phyloP scores from a whole-genome alignment of 805 yeast genomes.

The Wickerhamiella parazyma region DNA sequence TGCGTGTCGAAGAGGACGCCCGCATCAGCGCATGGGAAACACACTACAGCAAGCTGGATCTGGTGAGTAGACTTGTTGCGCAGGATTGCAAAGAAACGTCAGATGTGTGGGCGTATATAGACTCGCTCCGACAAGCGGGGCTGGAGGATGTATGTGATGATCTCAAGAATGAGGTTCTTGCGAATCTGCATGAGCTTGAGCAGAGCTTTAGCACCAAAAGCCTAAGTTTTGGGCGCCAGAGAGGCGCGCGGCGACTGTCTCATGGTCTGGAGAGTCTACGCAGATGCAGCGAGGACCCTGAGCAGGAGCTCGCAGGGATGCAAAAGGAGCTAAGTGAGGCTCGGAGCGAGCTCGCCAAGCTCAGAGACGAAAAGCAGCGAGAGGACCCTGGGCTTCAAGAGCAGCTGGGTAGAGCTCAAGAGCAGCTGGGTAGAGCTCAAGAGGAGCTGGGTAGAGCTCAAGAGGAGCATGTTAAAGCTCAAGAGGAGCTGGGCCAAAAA shows the following conservation, averaged over 20 bases:
- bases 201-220: conserved; percentile 8
- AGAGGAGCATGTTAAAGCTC: too few relatives aligned
- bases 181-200: conserved; percentile 20
- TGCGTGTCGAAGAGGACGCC: conserved; percentile 41
- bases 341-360: not conserved
- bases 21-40: conserved; percentile 40
- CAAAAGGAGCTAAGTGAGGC: not conserved
- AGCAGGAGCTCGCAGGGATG: too few relatives aligned
- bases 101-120: conserved; percentile 16
- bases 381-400: too few relatives aligned
- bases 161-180: conserved; percentile 22
- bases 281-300: too few relatives aligned
- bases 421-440: too few relatives aligned
- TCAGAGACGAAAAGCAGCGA: conserved; percentile 4
- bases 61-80: conserved; percentile 12
- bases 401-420: too few relatives aligned
- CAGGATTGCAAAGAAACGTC: conserved; percentile 7
- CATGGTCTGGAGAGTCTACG: too few relatives aligned
- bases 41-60: conserved; percentile 30
- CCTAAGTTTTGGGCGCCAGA: not conserved
- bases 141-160: conserved; percentile 19
- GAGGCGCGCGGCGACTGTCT: not conserved
- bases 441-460: not conserved
- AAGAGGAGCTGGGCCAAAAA: too few relatives aligned
- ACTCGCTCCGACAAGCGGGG: conserved; percentile 16